Evolutionary conservation across 2,329 filamentous ascomycete species (phyloP), one percentile per base, ranked within the genome.

Genomic region (Sclerotiophoma versabilis): DNA sequence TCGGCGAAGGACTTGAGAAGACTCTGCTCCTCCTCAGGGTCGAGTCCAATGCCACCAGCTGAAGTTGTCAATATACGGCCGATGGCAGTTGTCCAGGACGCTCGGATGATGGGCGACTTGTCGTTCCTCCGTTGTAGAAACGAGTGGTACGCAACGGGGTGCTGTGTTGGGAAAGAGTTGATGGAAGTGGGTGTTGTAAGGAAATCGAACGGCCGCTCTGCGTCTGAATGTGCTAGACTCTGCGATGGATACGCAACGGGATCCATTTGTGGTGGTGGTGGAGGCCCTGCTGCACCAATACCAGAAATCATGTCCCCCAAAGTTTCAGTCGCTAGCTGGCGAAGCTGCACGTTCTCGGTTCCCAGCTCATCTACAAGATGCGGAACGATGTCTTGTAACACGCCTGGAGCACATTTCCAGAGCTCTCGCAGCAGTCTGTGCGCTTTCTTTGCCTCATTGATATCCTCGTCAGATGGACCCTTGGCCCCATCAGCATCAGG

Each of bases 301-400:
- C 93, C 93, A 33, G 93, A 89, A 22, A 96, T 89, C 81, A 99
- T 93, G 70, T 98, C 93, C 47, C 96, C 95, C 32, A 99, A 85
- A 0, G 95, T 96, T 75, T 98, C 92, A 0, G 93, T 96, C 2
- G 93, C 93, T 52, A 99, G 83, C 54, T 91, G 84, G 47, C 95
- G 90, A 49, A 99, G 80, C 64, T 95, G 87, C 3, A 93, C 83
- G 56, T 96, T 96, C 70, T 99, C 95, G 0, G 93, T 92, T 3
- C 89, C 90, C 46, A 99, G 80, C 77, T 99, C 95, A 27, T 92
- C 90, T 70, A 98, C 93, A 32, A 99, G 81, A 74, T 97, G 93
- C 4, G 93, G 93, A 46, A 99, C 88, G 11, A 99, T 93, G 67
- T 97, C 96, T 61, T 92, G 89, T 15, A 99, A 83, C 23, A 98